These are phyloP conservation scores for Coniferiporia sulphurascens DNA, from an alignment of 1,284 basidiomycete genomes.

Conservation along the genomic window DNA sequence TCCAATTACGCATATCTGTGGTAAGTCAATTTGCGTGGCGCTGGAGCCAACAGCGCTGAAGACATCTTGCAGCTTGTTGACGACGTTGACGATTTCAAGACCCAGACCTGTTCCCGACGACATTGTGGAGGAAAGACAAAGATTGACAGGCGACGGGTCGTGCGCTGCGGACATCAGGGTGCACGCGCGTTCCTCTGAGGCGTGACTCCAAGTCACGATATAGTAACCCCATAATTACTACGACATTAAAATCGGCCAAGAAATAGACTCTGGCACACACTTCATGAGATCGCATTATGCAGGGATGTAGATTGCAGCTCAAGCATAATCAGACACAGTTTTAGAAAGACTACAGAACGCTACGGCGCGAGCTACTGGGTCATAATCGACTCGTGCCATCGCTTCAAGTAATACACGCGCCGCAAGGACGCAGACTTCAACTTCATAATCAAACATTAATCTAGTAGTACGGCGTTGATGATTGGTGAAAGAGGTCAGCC, in stretches of 20 bases:
- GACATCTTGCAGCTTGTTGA: constrained; percentile 85
- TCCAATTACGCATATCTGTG: constrained; percentile 82
- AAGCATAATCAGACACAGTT: neutral
- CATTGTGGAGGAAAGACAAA: neutral
- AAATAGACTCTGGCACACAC: neutral
- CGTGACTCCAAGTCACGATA: neutral
- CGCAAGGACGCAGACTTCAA: neutral
- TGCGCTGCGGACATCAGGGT: constrained; percentile 1
- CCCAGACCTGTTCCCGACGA: constrained; percentile 51
- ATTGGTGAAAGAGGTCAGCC: constrained; percentile 2
- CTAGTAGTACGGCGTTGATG: neutral
- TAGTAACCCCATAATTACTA: neutral
- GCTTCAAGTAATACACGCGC: neutral
- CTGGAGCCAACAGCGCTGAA: constrained; percentile 77
- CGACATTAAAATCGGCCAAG: neutral
- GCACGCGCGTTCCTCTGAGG: neutral
- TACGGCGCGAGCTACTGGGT: neutral
- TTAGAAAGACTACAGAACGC: neutral
- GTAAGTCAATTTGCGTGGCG: constrained; percentile 74
- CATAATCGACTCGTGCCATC: neutral
- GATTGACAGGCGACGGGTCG: neutral
- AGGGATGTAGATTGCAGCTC: neutral
- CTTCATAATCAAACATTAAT: constrained; percentile 12
- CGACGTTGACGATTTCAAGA: constrained; percentile 67
- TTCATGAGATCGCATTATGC: neutral